Percentiles rank a stretch among this genome's conserved stretches.
Evolutionary conservation across 2,329 filamentous ascomycete species (phyloP).

Genomic region (Penicillium decumbens): DNA sequence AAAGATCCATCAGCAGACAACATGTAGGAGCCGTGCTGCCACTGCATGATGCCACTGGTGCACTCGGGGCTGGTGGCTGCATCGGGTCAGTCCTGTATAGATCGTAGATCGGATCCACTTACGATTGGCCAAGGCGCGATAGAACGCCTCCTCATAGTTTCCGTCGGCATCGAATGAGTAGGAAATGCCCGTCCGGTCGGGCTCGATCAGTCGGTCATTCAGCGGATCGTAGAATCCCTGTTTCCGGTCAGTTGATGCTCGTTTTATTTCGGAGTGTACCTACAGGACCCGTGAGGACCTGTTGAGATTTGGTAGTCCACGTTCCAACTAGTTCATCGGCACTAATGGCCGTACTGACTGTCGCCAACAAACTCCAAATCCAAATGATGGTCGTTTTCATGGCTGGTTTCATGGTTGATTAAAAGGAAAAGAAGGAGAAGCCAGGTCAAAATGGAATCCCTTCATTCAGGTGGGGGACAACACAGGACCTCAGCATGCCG

Average conservation of each 20-base stretch:
- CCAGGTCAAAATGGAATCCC: constrained; percentile 14
- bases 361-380: constrained; percentile 35
- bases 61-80: constrained; percentile 58
- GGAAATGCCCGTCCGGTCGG: constrained; percentile 62
- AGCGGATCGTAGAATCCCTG: constrained; percentile 67
- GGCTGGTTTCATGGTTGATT: neutral
- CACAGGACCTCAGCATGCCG: constrained; percentile 17
- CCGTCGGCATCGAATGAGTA: constrained; percentile 69
- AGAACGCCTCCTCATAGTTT: constrained; percentile 65
- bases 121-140: constrained; percentile 66
- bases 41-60: constrained; percentile 64
- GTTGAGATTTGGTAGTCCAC: constrained; percentile 66
- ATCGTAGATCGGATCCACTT: constrained; percentile 27
- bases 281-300: constrained; percentile 66
- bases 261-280: constrained; percentile 15
- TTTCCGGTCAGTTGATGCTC: constrained; percentile 10
- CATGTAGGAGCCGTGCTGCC: constrained; percentile 64
- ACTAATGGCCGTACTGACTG: constrained; percentile 39
- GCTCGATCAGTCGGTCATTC: constrained; percentile 63
- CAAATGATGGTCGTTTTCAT: constrained; percentile 24
- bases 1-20: constrained; percentile 57
- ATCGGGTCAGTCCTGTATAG: constrained; percentile 1
- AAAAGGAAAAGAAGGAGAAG: constrained; percentile 2
- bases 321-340: constrained; percentile 59
- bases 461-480: constrained; percentile 21